Evolutionary conservation across 2,329 filamentous ascomycete genomes (phyloP), one percentile per base, ranked within the genome.

Genomic region (Cercospora zeina): DNA sequence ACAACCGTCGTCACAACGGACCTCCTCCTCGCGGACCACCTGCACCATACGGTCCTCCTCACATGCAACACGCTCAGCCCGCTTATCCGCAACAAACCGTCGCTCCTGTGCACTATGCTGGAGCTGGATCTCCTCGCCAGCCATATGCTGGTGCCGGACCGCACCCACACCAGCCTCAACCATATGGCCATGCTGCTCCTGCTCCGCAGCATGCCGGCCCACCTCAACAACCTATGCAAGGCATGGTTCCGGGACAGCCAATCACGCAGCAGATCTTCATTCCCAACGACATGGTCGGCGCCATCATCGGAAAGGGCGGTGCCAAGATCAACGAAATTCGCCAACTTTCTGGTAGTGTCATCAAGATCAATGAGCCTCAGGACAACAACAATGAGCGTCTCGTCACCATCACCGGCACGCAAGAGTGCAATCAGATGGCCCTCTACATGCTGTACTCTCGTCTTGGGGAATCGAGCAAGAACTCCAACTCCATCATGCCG

Each of bases 361-460:
- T 99, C 78, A 99, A 99, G 83, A 99, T 99, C 83, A 97, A 99
- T 76, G 95, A 99, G 77, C 95, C 95, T 1, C 95, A 97, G 77
- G 95, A 97, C 77, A 97, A 96, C 79, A 97, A 91, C 83, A 99
- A 97, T 74, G 95, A 99, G 81, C 89, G 95, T 66, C 82, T 99
- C 63, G 95, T 99, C 62, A 99, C 95, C 14, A 96, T 99, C 70
- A 97, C 95, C 1, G 95, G 95, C 67, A 97, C 95, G 5, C 92
- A 96, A 72, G 95, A 99, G 79, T 97, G 92, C 82, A 99, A 99
- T 80, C 91, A 96, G 74, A 97, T 99, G 93, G 95, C 95, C n/a
- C 80, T 99, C 60, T 99, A 97, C 80, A 97, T 99, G 93, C 86
- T 99, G 59, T 99, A 99, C 79, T 96, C 91, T 63, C 87, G 95